Evolutionary conservation across 306 rosid genomes (phyloP), one percentile per base, ranked within the genome.

Genomic region (Cajanus cajan): DNA sequence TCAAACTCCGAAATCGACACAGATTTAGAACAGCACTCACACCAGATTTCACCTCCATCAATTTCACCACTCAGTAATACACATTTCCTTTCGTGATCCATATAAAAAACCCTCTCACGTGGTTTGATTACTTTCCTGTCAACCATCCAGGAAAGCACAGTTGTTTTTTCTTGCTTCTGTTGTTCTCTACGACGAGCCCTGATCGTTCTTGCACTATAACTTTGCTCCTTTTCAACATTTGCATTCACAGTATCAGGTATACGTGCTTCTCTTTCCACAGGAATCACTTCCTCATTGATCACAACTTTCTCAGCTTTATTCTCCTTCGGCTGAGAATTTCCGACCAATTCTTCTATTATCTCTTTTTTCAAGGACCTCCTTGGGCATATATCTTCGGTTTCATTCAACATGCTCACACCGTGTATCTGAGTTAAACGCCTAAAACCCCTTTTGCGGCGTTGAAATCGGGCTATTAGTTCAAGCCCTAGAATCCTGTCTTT

Each of bases 111-210:
- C 86, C 72, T 88, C 73, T 67, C 83, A 74, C 83, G 83, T 41
- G 76, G 71, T 39, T 79, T 41, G n/a, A 92, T 76, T 24, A 85
- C 79, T 59, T 87, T 93, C 84, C 79, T 45, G 69, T 84, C 90
- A 82, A 87, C 75, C 94, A 92, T 88, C 94, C 93, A 90, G 8
- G 87, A 28, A 72, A 92, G 78, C 68, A 90, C 77, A 16, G 91
- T 90, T 78, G 84, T 57, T 84, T 90, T 80, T 28, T 1, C 1
- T 28, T 28, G 31, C 3, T 28, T 1, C 31, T 28, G 31, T 28
- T 28, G 31, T 28, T 28, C 2, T 28, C 31, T 28, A 28, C 31
- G 31, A 19, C 59, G 25, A 0, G 14, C 6, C 58, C 57, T 50
- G 4, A 0, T 50, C 21, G 7, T 50, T 16, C 24, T 50, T 7